Conservation (phyloP, 495 filamentous ascomycete species). For the Penicillium cataractarum region DNA sequence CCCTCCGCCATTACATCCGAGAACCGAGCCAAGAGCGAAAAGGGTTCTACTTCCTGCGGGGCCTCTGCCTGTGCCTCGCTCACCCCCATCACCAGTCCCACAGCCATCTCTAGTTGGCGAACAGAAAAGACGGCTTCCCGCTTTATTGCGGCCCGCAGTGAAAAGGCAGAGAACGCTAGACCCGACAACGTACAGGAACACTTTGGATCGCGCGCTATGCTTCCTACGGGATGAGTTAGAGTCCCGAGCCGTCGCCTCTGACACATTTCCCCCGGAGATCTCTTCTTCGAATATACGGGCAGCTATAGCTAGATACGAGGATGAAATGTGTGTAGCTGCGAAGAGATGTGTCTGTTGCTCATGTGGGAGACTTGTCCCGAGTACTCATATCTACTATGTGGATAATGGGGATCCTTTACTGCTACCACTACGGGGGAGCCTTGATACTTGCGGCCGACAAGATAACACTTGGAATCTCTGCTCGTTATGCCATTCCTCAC, state of each 20-base stretch:
- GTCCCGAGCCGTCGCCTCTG: background rate
- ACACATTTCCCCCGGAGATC: background rate
- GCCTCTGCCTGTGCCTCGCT: no score
- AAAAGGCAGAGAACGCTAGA: no score
- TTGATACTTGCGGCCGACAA: background rate
- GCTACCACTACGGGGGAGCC: background rate
- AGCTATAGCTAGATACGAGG: background rate
- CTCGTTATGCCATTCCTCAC: background rate
- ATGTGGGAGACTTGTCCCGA: background rate
- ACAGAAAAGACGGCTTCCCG: no score
- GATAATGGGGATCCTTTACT: constrained; percentile 1
- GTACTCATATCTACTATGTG: background rate
- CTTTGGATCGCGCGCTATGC: background rate
- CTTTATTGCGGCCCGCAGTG: no score
- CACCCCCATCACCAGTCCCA: no score
- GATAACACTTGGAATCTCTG: background rate
- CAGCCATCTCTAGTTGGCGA: no score
- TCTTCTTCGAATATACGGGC: background rate
- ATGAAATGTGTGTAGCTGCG: background rate
- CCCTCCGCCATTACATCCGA: no score
- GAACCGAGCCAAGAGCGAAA: no score
- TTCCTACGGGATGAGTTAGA: background rate
- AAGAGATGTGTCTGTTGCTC: background rate
- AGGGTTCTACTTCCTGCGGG: no score
- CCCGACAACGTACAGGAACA: background rate